Percentiles rank a stretch among this genome's conserved stretches.
Evolutionary conservation across 768 basidiomycete genomes (phyloP).

Genomic region (Termitomyces sp.): DNA sequence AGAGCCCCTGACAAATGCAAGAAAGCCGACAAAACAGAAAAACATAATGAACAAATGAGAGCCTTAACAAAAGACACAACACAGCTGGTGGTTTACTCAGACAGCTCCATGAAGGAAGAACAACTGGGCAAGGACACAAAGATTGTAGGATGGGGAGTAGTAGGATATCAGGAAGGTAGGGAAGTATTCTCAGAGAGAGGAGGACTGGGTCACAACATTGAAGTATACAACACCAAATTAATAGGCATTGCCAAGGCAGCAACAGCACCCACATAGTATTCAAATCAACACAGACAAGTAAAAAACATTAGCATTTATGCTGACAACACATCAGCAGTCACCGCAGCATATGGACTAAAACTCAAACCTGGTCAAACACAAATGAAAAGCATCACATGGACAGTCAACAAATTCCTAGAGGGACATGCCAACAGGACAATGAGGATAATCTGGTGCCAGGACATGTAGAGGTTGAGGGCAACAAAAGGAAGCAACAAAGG

Average conservation of each 20-base stretch:
- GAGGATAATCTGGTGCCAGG: no score
- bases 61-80: neutral
- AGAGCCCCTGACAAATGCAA: neutral
- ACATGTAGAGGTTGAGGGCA: no score
- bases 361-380: no score
- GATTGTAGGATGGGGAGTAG: neutral
- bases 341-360: no score
- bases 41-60: neutral
- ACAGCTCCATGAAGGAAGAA: neutral
- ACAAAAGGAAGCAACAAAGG: neutral
- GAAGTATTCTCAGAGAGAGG: neutral
- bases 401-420: no score
- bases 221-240: no score
- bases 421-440: no score
- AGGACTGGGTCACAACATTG: neutral
- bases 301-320: no score
- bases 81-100: neutral
- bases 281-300: neutral
- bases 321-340: no score
- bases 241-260: no score
- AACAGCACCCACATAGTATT: accelerated
- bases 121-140: neutral
- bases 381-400: no score
- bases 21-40: neutral
- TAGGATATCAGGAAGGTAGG: neutral